Conservation (phyloP, 805 yeast genomes). For the Cyberlindnera sargentensis region DNA sequence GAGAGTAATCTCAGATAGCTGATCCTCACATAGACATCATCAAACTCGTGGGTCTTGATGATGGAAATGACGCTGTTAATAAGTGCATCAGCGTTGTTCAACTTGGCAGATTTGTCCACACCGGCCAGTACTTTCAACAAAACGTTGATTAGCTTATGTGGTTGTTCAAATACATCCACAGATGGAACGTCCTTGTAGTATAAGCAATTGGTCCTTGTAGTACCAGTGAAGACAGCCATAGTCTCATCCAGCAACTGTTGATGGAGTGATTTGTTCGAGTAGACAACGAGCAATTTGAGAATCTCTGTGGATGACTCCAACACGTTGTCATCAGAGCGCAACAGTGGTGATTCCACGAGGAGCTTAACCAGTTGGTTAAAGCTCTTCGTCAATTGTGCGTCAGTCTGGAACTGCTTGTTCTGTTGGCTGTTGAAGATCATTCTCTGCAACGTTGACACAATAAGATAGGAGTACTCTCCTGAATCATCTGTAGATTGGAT, state of each 20-base stretch:
- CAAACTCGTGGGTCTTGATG: slow-evolving; percentile 6
- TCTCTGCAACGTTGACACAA: slow-evolving; percentile 15
- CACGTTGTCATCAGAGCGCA: slow-evolving; percentile 8
- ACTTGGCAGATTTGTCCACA: slow-evolving; percentile 36
- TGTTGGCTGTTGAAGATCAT: slow-evolving; percentile 18
- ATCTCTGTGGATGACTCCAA: slow-evolving; percentile 27
- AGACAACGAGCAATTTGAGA: slow-evolving; percentile 28
- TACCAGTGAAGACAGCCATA: slow-evolving; percentile 28
- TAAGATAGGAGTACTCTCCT: slow-evolving; percentile 10
- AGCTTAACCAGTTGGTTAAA: slow-evolving; percentile 11
- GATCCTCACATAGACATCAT: slow-evolving; percentile 28
- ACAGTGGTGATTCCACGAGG: slow-evolving; percentile 10
- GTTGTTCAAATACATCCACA: slow-evolving; percentile 19
- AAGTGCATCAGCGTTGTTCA: slow-evolving; percentile 18
- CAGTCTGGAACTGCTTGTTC: slow-evolving; percentile 16
- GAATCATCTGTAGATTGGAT: slow-evolving; percentile 7
- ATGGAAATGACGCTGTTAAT: slow-evolving; percentile 8
- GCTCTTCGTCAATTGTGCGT: slow-evolving; percentile 11
- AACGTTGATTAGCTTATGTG: slow-evolving; percentile 30
- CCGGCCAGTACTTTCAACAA: slow-evolving; percentile 44
- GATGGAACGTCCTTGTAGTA: slow-evolving; percentile 7
- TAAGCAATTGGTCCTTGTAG: slow-evolving; percentile 7
- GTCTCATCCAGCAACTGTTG: slow-evolving; percentile 36
- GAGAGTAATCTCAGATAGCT: slow-evolving; percentile 52
- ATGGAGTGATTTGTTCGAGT: slow-evolving; percentile 30